Percentiles rank a stretch among this genome's conserved stretches.
Conservation (phyloP, 352 stramenopile genomes). For the Bremia lactucae region DNA sequence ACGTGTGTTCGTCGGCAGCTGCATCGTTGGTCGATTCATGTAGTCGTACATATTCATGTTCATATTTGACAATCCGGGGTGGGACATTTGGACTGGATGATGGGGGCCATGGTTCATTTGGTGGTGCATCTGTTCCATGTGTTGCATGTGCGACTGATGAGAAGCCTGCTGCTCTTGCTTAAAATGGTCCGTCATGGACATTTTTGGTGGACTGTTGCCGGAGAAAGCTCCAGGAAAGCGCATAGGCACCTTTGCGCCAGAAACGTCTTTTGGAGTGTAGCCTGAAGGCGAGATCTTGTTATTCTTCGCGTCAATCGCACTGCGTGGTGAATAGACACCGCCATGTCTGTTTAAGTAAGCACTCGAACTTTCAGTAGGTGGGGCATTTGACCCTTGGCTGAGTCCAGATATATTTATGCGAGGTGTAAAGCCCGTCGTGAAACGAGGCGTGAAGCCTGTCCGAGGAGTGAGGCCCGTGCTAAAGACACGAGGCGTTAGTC, state of each 20-base stretch:
- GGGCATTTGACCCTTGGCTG: slow-evolving; percentile 23
- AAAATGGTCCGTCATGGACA: slow-evolving; percentile 31
- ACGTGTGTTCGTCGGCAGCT: slow-evolving; percentile 31
- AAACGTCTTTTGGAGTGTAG: slow-evolving; percentile 71
- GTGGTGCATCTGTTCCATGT: too few relatives aligned
- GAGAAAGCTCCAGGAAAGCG: slow-evolving; percentile 53
- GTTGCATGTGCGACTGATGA: too few relatives aligned
- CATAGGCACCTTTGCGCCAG: slow-evolving; percentile 62
- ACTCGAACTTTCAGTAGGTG: slow-evolving; percentile 32
- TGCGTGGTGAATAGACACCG: slow-evolving; percentile 49
- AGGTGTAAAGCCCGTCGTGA: slow-evolving; percentile 68
- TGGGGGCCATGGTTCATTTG: slow-evolving; percentile 33
- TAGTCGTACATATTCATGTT: slow-evolving; percentile 83
- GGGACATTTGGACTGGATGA: slow-evolving; percentile 27
- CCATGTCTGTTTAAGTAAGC: slow-evolving; percentile 26
- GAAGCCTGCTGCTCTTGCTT: slow-evolving; percentile 44
- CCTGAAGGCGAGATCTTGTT: slow-evolving; percentile 73
- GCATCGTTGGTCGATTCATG: slow-evolving; percentile 54
- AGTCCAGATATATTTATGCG: slow-evolving; percentile 51
- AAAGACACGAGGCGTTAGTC: slow-evolving; percentile 69
- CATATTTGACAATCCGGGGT: slow-evolving; percentile 48
- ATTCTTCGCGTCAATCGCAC: slow-evolving; percentile 23
- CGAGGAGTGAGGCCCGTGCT: slow-evolving; percentile 69
- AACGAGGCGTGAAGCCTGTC: slow-evolving; percentile 73
- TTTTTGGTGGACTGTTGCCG: slow-evolving; percentile 47